phyloP scores from a whole-genome alignment of 257 asterid species.

The Coffea canephora region DNA sequence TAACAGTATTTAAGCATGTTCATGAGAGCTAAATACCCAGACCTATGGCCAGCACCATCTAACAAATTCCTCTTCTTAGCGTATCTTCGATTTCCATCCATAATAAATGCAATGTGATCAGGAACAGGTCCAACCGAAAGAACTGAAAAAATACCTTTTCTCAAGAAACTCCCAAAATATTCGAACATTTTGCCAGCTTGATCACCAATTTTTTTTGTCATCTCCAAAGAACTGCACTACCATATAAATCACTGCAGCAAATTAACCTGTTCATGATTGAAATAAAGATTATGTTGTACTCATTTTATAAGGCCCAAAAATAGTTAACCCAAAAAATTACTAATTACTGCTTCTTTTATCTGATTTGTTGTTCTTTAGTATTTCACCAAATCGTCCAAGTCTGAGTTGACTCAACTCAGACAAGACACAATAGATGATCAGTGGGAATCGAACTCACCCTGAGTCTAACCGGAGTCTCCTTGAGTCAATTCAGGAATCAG shows the following conservation, averaged over 20 bases:
- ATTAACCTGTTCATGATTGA: constrained; percentile 13
- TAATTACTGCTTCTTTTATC: no score
- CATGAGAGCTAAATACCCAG: constrained; percentile 52
- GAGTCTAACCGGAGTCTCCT: no score
- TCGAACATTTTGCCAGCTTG: constrained; percentile 13
- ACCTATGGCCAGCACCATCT: constrained; percentile 60
- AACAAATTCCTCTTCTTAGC: constrained; percentile 51
- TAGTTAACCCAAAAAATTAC: no score
- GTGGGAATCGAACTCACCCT: no score
- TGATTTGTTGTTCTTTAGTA: no score
- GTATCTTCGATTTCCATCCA: constrained; percentile 85
- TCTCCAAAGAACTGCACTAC: constrained; percentile 2
- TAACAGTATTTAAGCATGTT: constrained; percentile 63
- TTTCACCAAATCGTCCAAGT: no score
- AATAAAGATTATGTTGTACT: neutral
- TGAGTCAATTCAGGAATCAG: no score
- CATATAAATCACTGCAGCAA: neutral
- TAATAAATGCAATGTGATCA: constrained; percentile 67
- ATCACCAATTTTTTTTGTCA: constrained; percentile 17
- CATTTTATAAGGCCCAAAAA: no score
- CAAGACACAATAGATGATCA: no score
- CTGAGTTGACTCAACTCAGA: no score
- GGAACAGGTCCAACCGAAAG: constrained; percentile 65
- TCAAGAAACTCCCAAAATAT: constrained; percentile 2
- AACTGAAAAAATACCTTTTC: constrained; percentile 29